Conservation (phyloP, 768 basidiomycete genomes). For the Kwoniella sp. region DNA sequence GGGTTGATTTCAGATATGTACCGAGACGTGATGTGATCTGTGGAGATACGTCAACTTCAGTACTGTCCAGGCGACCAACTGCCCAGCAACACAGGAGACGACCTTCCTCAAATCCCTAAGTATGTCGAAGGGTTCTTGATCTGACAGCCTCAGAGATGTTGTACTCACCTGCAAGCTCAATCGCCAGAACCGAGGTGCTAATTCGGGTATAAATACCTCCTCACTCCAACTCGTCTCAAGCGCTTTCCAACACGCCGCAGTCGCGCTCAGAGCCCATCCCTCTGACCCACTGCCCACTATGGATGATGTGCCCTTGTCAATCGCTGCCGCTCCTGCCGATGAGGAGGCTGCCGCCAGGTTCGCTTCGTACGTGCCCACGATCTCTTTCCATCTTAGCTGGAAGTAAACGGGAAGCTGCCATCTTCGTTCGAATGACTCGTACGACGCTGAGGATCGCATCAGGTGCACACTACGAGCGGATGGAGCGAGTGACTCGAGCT, state of each 20-base stretch:
- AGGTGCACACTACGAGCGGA: conserved; percentile 69
- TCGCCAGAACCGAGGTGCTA: conserved; percentile 85
- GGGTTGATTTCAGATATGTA: conserved; percentile 70
- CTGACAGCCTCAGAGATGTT: too few species aligned
- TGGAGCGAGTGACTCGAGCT: conserved; percentile 80
- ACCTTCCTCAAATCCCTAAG: too few species aligned
- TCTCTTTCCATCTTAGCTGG: conserved; percentile 95
- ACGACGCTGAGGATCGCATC: conserved; percentile 74
- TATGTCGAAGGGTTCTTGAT: neutral
- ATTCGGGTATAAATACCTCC: conserved; percentile 79
- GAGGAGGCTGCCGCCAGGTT: conserved; percentile 56
- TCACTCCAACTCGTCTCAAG: conserved; percentile 81
- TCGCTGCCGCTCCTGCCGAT: neutral
- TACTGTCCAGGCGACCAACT: too few species aligned
- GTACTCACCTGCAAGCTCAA: conserved; percentile 78
- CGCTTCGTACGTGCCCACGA: conserved; percentile 75
- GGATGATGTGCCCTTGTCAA: too few species aligned
- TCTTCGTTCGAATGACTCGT: conserved; percentile 71
- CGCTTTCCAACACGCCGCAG: conserved; percentile 70
- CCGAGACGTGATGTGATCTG: conserved; percentile 80
- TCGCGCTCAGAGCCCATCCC: conserved; percentile 61
- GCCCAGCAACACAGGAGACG: neutral
- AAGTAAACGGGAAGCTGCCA: conserved; percentile 99
- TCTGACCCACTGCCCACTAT: conserved; percentile 15
- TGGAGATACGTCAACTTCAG: too few species aligned